phyloP scores from a whole-genome alignment of 306 rosid species.

The Casuarina equisetifolia region DNA sequence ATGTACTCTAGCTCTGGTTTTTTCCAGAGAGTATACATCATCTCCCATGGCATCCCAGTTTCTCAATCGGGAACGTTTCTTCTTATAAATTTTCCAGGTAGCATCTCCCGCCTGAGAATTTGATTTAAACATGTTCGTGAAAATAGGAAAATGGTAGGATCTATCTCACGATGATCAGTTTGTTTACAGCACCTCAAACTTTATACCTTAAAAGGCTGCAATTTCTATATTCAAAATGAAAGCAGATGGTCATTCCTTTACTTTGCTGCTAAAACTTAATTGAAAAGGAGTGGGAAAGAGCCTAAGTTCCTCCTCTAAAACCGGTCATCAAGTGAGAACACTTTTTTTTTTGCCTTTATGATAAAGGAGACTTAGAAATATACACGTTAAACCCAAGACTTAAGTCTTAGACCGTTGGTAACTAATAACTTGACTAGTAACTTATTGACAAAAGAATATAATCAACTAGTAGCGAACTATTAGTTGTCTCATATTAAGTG shows the following conservation, averaged over 20 bases:
- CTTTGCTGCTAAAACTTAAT: background rate
- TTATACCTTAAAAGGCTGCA: background rate
- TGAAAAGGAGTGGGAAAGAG: background rate
- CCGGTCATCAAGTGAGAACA: too few species aligned
- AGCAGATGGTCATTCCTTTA: background rate
- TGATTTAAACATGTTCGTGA: background rate
- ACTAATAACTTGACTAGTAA: too few species aligned
- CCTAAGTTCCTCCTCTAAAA: too few species aligned
- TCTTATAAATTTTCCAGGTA: slow-evolving; percentile 69
- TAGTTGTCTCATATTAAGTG: too few species aligned
- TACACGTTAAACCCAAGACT: too few species aligned
- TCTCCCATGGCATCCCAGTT: slow-evolving; percentile 66
- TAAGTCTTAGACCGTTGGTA: too few species aligned
- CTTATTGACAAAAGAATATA: too few species aligned
- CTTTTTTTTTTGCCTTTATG: background rate
- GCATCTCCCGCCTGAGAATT: slow-evolving; percentile 69
- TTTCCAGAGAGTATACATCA: slow-evolving; percentile 52
- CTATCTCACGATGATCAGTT: background rate
- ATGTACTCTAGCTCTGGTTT: slow-evolving; percentile 70
- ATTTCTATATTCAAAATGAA: background rate
- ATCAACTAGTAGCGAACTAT: too few species aligned
- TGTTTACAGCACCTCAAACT: background rate
- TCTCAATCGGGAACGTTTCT: slow-evolving; percentile 59
- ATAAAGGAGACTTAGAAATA: too few species aligned
- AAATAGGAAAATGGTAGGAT: background rate